A percentile compares a stretch with the other conserved stretches of the same genome.
Evolutionary conservation across 1,139 yeast genomes (phyloP).

Genomic region (Diutina siamensis): DNA sequence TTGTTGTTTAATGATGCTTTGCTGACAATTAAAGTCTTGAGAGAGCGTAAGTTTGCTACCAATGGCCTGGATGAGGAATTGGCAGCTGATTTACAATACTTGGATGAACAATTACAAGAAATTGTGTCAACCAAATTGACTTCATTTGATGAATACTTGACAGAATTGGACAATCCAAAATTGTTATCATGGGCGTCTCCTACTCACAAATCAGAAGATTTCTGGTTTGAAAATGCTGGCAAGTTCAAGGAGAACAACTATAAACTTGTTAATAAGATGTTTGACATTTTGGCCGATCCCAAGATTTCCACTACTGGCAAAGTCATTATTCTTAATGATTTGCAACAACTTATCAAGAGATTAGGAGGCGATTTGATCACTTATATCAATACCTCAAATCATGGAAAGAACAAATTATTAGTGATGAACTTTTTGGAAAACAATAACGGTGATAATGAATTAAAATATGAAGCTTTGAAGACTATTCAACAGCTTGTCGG

Average conservation of each 20-base stretch:
- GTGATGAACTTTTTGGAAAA: constrained; percentile 78
- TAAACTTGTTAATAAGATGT: constrained; percentile 49
- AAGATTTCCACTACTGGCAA: constrained; percentile 14
- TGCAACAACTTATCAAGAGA: constrained; percentile 31
- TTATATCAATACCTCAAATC: constrained; percentile 55
- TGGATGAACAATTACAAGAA: constrained; percentile 51
- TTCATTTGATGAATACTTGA: constrained; percentile 83
- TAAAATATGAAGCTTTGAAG: constrained; percentile 88
- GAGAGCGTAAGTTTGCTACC: constrained; percentile 78
- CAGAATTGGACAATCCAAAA: constrained; percentile 72
- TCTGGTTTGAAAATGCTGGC: constrained; percentile 77
- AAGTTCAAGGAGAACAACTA: constrained; percentile 71
- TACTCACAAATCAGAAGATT: constrained; percentile 76
- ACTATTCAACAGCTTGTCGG: constrained; percentile 90
- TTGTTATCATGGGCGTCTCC: constrained; percentile 80
- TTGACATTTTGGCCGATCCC: constrained; percentile 23
- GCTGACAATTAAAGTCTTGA: constrained; percentile 52
- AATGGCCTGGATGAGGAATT: constrained; percentile 72
- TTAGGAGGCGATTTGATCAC: constrained; percentile 55
- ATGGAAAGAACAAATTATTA: constrained; percentile 46
- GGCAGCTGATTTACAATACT: constrained; percentile 51
- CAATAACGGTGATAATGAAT: constrained; percentile 61
- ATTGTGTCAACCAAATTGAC: constrained; percentile 66
- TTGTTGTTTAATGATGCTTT: constrained; percentile 71
- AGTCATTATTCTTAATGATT: constrained; percentile 44